Percentiles rank a stretch among this genome's conserved stretches.
Evolutionary conservation across 139 green algal species (phyloP).

Genomic region (Deuterostichococcus epilithicus): DNA sequence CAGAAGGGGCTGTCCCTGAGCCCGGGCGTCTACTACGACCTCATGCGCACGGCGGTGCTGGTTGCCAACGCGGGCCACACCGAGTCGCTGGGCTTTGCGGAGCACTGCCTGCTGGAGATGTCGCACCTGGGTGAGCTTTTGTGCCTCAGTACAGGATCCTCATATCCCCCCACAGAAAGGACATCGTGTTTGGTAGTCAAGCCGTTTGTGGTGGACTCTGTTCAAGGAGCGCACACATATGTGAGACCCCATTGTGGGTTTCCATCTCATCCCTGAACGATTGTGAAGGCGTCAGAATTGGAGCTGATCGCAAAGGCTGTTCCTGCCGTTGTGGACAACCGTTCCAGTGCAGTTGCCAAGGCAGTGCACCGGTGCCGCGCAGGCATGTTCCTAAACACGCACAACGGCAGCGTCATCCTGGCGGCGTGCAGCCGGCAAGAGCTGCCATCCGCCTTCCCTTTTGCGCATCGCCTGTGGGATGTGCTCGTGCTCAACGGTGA

Average conservation of each 20-base stretch:
- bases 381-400: conserved; percentile 23
- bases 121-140: conserved; percentile 9
- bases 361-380: too few species aligned
- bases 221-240: too few species aligned
- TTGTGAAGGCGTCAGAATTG: too few species aligned
- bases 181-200: too few species aligned
- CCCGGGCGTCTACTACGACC: background rate
- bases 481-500: background rate
- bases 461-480: background rate
- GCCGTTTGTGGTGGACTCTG: too few species aligned
- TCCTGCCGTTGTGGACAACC: too few species aligned
- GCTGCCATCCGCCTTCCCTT: background rate
- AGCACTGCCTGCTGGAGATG: conserved; percentile 17
- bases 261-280: too few species aligned
- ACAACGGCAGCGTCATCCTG: conserved; percentile 17
- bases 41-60: conserved; percentile 20
- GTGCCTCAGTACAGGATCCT: background rate
- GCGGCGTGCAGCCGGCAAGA: background rate
- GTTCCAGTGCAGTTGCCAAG: too few species aligned
- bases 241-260: too few species aligned
- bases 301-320: too few species aligned
- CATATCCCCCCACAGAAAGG: background rate
- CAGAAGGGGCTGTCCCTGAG: background rate
- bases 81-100: conserved; percentile 12
- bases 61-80: conserved; percentile 15